Conservation (phyloP, 495 filamentous ascomycete species). For the Aspergillus ostianus region DNA sequence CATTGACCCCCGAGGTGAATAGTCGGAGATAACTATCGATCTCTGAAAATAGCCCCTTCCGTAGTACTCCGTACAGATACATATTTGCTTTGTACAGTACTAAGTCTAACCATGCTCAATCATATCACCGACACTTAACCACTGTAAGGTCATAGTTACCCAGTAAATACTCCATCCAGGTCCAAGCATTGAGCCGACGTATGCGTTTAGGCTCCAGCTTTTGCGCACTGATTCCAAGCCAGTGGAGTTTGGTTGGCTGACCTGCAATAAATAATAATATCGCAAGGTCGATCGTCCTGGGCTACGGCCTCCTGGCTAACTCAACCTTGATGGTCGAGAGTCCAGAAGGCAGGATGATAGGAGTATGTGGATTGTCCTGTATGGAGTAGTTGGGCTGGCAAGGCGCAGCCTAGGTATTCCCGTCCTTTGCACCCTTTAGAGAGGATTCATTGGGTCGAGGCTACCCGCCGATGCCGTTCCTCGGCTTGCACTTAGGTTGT, state of each 20-base stretch:
- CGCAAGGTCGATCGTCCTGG: background rate
- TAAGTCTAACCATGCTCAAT: too few relatives aligned
- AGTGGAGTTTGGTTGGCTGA: background rate
- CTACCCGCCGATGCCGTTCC: background rate
- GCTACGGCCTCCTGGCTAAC: background rate
- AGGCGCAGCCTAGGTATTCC: too few relatives aligned
- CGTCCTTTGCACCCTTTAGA: too few relatives aligned
- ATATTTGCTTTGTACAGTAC: too few relatives aligned
- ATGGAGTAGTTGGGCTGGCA: too few relatives aligned
- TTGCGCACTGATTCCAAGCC: background rate
- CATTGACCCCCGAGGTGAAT: background rate
- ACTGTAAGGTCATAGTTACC: too few relatives aligned
- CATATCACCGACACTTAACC: background rate
- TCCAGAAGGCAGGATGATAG: too few relatives aligned
- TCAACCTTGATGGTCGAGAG: background rate
- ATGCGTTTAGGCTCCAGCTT: background rate
- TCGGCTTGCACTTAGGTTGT: background rate
- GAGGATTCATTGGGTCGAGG: too few relatives aligned
- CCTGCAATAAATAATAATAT: background rate
- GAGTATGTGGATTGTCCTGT: too few relatives aligned
- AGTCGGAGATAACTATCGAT: background rate
- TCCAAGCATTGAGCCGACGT: background rate
- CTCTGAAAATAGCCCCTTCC: background rate
- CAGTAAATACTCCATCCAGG: background rate
- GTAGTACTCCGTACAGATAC: background rate